Conservation (phyloP, 1,284 basidiomycete genomes). For the Anthracocystis setariae region DNA sequence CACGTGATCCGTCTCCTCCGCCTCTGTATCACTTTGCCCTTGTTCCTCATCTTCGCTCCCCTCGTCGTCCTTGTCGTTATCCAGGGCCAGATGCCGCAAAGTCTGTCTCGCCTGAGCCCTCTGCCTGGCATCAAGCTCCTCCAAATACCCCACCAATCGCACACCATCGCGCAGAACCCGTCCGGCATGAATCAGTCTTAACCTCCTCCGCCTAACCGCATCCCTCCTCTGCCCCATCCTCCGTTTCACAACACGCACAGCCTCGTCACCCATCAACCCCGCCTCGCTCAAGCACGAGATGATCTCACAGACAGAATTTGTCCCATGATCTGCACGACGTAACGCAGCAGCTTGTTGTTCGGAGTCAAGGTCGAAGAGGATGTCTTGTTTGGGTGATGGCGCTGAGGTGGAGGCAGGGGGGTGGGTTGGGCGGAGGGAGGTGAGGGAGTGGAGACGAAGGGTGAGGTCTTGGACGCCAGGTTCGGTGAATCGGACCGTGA, state of each 20-base stretch:
- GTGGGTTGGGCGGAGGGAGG: constrained; percentile 5
- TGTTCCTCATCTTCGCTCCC: constrained; percentile 4
- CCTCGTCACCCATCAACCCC: constrained; percentile 26
- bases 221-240: constrained; percentile 1
- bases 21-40: not conserved
- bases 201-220: constrained; percentile 8
- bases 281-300: constrained; percentile 1
- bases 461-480: constrained; percentile 29
- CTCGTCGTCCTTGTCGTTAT: not conserved
- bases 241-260: constrained; percentile 13
- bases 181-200: constrained; percentile 53
- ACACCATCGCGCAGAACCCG: constrained; percentile 46
- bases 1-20: not conserved
- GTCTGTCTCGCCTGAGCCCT: constrained; percentile 23
- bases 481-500: constrained; percentile 45
- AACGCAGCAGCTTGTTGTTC: constrained; percentile 2
- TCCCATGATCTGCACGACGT: not conserved
- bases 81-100: constrained; percentile 18
- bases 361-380: constrained; percentile 25
- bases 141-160: constrained; percentile 48
- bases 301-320: not conserved
- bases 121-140: constrained; percentile 30
- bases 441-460: constrained; percentile 16
- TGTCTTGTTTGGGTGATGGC: not conserved
- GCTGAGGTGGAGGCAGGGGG: not conserved